These are phyloP conservation scores for rapeseed (Brassica napus) DNA, from an alignment of 345 rosid genomes.

Conservation along the genomic window DNA sequence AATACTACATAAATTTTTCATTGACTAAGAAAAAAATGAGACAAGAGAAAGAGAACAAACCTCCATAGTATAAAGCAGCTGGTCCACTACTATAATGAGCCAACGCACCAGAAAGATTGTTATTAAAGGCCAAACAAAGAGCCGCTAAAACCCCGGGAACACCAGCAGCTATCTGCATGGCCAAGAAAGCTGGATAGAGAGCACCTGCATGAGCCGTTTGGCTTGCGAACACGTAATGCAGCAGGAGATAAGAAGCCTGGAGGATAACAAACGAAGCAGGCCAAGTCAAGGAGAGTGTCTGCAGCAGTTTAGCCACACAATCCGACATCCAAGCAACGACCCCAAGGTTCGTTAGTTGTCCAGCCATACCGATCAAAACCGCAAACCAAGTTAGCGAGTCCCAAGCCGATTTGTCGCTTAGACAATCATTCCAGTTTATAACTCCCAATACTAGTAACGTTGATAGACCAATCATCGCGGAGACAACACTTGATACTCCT, in stretches of 20 bases:
- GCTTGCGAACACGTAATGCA: conserved; percentile 95
- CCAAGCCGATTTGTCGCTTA: conserved; percentile 95
- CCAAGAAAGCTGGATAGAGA: conserved; percentile 83
- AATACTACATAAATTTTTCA: not conserved
- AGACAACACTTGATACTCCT: conserved; percentile 87
- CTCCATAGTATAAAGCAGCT: conserved; percentile 95
- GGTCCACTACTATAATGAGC: conserved; percentile 97
- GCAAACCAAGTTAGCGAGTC: conserved; percentile 95
- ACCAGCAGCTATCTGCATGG: conserved; percentile 91
- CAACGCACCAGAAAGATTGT: conserved; percentile 82
- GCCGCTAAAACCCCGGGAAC: conserved; percentile 80
- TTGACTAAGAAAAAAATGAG: not conserved
- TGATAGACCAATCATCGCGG: conserved; percentile 92
- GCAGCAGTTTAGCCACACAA: conserved; percentile 65
- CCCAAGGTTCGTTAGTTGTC: conserved; percentile 85
- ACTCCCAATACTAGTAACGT: conserved; percentile 78
- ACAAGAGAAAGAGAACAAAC: conserved; percentile 35
- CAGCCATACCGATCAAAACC: conserved; percentile 92
- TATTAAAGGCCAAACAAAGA: conserved; percentile 79
- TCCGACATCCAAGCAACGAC: conserved; percentile 82
- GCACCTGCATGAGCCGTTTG: conserved; percentile 96
- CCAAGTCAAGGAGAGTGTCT: conserved; percentile 77
- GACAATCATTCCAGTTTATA: conserved; percentile 93
- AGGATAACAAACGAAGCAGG: conserved; percentile 76
- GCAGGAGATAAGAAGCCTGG: conserved; percentile 80